Evolutionary conservation across 2,329 filamentous ascomycete species (phyloP).

Genomic region (Penicillium sp.): DNA sequence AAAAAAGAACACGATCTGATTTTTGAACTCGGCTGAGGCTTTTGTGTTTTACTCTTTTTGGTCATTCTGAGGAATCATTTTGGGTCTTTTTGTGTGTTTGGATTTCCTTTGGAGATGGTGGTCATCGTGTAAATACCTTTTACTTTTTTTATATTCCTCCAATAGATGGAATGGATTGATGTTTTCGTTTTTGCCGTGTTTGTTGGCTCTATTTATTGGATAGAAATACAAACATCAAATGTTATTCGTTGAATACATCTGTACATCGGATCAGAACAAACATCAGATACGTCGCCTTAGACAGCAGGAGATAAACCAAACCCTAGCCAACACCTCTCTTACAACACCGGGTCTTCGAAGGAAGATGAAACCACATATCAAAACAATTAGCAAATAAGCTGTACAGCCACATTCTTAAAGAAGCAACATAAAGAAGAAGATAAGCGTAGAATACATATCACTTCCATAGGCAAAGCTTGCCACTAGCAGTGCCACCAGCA

Average conservation of each 20-base stretch:
- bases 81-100: slow-evolving; percentile 17
- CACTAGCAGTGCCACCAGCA: slow-evolving; percentile 84
- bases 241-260: not conserved
- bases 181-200: slow-evolving; percentile 14
- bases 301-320: not conserved
- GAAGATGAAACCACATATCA: not conserved
- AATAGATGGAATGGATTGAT: slow-evolving; percentile 35
- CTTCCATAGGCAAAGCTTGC: slow-evolving; percentile 90
- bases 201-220: not conserved
- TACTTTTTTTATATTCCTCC: slow-evolving; percentile 32
- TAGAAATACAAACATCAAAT: not conserved
- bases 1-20: slow-evolving; percentile 6
- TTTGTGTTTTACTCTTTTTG: slow-evolving; percentile 4
- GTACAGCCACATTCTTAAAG: not conserved
- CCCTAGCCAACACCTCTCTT: not conserved
- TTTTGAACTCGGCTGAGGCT: slow-evolving; percentile 2
- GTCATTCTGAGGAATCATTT: slow-evolving; percentile 12
- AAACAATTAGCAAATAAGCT: not conserved
- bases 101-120: slow-evolving; percentile 19
- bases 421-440: not conserved
- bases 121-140: slow-evolving; percentile 25
- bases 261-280: not conserved
- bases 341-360: not conserved
- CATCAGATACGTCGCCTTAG: not conserved
- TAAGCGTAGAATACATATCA: slow-evolving; percentile 37